Conservation (phyloP, 371 early-diverging fungal species). For the Apophysomyces variabilis region DNA sequence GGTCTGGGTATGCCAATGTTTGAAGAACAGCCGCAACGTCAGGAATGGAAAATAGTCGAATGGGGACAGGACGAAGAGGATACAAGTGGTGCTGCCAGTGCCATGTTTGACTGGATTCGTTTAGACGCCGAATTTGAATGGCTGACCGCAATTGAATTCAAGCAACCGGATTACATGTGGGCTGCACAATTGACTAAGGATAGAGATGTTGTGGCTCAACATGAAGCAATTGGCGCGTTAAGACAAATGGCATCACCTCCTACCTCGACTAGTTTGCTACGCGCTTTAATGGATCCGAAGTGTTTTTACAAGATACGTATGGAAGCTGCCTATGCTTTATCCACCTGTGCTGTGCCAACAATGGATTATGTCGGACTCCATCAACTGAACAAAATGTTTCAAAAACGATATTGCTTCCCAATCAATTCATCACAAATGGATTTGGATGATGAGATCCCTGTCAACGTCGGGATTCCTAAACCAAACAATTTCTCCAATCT, state of each 20-base stretch:
- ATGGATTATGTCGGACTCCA: conserved; percentile 75
- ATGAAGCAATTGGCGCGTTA: conserved; percentile 83
- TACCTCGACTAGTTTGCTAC: conserved; percentile 75
- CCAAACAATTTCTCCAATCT: conserved; percentile 86
- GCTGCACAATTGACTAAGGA: conserved; percentile 93
- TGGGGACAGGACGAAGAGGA: conserved; percentile 86
- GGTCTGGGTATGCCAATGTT: conserved; percentile 75
- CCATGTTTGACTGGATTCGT: conserved; percentile 96
- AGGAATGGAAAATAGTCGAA: conserved; percentile 78
- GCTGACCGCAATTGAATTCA: conserved; percentile 88
- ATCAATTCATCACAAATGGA: conserved; percentile 24
- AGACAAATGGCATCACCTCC: conserved; percentile 67
- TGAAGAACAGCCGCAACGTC: conserved; percentile 70
- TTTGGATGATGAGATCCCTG: conserved; percentile 47
- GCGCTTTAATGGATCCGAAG: conserved; percentile 81
- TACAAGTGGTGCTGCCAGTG: conserved; percentile 66
- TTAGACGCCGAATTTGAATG: conserved; percentile 96
- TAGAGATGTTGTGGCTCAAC: conserved; percentile 95
- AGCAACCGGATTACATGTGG: conserved; percentile 98
- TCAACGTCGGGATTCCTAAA: conserved; percentile 69
- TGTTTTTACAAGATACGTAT: conserved; percentile 93
- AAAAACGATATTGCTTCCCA: conserved; percentile 73
- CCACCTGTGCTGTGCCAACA: conserved; percentile 63
- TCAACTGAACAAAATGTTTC: conserved; percentile 78
- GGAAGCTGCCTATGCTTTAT: conserved; percentile 90